Evolutionary conservation across 78 protist species (phyloP).

Genomic region (Anaeramoeba flamelloides): DNA sequence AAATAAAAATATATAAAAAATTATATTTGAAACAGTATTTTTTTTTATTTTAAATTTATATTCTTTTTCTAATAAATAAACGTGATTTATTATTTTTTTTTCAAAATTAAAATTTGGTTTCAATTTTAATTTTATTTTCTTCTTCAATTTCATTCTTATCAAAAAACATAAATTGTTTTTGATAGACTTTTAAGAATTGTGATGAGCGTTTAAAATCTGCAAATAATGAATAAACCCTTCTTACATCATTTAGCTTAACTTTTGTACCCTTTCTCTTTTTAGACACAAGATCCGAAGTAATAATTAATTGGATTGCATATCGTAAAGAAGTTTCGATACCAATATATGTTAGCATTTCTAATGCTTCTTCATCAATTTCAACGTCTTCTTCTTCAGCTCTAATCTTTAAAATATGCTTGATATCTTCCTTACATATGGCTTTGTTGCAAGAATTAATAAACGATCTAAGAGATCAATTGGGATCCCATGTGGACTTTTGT

Average conservation of each 20-base stretch:
- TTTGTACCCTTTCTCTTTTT: not conserved
- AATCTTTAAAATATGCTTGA: not conserved
- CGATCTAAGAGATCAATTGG: constrained; percentile 92
- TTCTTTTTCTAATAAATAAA: no score
- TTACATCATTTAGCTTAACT: constrained; percentile 5
- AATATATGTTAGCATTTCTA: constrained; percentile 53
- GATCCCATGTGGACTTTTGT: constrained; percentile 90
- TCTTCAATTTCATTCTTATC: no score
- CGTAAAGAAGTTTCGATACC: constrained; percentile 70
- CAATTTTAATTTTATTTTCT: no score
- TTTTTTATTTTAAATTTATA: no score
- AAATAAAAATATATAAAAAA: no score
- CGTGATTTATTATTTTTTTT: no score
- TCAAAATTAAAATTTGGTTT: no score
- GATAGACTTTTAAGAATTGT: not conserved
- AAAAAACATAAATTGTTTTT: not conserved
- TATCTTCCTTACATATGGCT: constrained; percentile 29
- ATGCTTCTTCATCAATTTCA: constrained; percentile 53
- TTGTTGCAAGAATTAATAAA: constrained; percentile 54
- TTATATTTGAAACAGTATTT: no score
- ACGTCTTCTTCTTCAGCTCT: constrained; percentile 24
- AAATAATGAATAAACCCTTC: constrained; percentile 11
- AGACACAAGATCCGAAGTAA: constrained; percentile 55
- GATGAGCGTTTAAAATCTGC: constrained; percentile 1
- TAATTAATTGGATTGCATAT: constrained; percentile 81